A percentile compares a stretch with the other conserved stretches of the same genome.
Conservation (phyloP, 768 basidiomycete genomes). For the Mycena capillaripes region DNA sequence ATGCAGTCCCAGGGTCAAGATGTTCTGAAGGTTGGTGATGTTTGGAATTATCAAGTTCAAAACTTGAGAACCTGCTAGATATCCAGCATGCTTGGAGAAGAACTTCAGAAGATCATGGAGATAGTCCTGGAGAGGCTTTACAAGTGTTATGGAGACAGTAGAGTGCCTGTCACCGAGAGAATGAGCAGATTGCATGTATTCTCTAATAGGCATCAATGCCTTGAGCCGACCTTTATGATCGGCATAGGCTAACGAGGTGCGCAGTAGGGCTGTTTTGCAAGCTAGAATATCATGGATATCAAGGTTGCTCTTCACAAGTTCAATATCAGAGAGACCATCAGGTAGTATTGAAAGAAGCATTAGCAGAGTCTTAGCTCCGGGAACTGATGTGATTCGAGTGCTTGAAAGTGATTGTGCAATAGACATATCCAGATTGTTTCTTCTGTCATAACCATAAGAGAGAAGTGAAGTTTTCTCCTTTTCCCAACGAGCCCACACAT, state of each 20-base stretch:
- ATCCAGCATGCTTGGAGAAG: too few species aligned
- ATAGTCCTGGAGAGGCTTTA: too few species aligned
- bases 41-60: too few species aligned
- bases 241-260: background rate
- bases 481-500: background rate
- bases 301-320: background rate
- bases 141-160: too few species aligned
- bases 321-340: conserved; percentile 8
- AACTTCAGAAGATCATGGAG: too few species aligned
- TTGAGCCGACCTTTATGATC: background rate
- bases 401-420: background rate
- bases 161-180: too few species aligned
- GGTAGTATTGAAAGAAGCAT: conserved; percentile 12
- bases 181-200: too few species aligned
- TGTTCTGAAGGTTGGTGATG: too few species aligned
- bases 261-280: background rate
- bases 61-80: too few species aligned
- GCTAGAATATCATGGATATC: background rate
- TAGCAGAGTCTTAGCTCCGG: background rate
- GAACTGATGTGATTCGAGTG: background rate
- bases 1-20: too few species aligned
- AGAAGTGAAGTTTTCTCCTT: background rate
- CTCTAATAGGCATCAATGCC: background rate
- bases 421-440: background rate
- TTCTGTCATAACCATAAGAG: background rate